Evolutionary conservation across 208 protist genomes (phyloP).

Genomic region (Trypanosoma scelopori): DNA sequence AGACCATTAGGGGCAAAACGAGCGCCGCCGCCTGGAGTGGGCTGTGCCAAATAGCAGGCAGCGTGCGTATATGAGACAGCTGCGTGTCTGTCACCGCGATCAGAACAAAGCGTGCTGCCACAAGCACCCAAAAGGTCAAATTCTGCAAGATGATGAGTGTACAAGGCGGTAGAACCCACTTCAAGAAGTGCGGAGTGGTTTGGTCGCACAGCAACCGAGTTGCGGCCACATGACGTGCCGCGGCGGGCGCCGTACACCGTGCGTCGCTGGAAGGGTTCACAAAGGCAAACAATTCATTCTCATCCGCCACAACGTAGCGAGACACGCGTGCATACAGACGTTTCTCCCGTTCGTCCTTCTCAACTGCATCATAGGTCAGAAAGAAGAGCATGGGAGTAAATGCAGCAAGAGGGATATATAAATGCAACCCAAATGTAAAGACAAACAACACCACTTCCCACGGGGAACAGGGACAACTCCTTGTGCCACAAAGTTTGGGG

Average conservation of each 20-base stretch:
- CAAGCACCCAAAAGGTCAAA: constrained; percentile 22
- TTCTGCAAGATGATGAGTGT: background rate
- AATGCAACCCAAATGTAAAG: constrained; percentile 24
- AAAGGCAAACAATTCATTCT: background rate
- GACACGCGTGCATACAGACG: background rate
- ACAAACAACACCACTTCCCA: background rate
- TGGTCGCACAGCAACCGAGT: background rate
- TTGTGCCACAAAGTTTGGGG: constrained; percentile 2
- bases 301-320: constrained; percentile 12
- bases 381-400: constrained; percentile 27
- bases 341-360: background rate
- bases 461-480: background rate
- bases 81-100: constrained; percentile 28
- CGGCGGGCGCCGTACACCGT: background rate
- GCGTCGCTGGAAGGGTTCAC: background rate
- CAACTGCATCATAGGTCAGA: constrained; percentile 8
- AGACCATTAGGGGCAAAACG: constrained; percentile 15
- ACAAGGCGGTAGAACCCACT: constrained; percentile 28
- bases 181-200: background rate
- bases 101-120: constrained; percentile 19
- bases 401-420: constrained; percentile 27
- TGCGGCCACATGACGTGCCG: background rate
- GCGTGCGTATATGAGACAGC: constrained; percentile 1
- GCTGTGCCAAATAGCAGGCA: constrained; percentile 9
- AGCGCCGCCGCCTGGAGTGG: constrained; percentile 9